phyloP scores from a whole-genome alignment of 2,329 filamentous ascomycete species.

The Pestalotiopsis fici region DNA sequence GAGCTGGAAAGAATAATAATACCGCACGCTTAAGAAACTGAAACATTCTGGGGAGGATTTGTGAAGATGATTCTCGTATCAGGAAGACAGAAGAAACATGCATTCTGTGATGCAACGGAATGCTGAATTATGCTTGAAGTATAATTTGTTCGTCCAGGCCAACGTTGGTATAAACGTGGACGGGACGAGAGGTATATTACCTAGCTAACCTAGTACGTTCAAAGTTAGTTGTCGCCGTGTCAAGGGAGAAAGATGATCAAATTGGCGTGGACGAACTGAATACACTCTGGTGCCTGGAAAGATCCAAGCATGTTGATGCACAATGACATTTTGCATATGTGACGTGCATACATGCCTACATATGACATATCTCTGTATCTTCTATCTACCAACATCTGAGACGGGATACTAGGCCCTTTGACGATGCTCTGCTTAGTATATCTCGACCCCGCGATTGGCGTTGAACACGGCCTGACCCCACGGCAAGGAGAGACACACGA shows the following conservation, averaged over 20 bases:
- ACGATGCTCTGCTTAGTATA: slow-evolving; percentile 7
- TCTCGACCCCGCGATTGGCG: neutral
- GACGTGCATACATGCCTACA: neutral
- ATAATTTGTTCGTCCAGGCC: neutral
- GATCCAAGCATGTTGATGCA: neutral
- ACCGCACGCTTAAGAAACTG: neutral
- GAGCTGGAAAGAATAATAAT: neutral
- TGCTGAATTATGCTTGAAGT: neutral
- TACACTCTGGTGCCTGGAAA: neutral
- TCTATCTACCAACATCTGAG: neutral
- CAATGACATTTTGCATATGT: neutral
- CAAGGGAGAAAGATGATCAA: neutral
- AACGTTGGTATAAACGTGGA: neutral
- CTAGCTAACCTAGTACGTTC: neutral
- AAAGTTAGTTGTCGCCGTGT: neutral
- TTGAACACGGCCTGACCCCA: slow-evolving; percentile 4
- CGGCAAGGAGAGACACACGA: slow-evolving; percentile 3
- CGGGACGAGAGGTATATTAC: neutral
- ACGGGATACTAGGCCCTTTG: neutral
- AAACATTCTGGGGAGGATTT: neutral
- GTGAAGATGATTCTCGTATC: neutral
- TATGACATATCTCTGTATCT: neutral
- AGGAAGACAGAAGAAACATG: neutral
- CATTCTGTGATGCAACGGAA: neutral
- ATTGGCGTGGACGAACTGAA: neutral